These are phyloP conservation scores for Hyphodiscus sp. DNA, from an alignment of 2,329 filamentous ascomycete genomes.

Conservation along the genomic window DNA sequence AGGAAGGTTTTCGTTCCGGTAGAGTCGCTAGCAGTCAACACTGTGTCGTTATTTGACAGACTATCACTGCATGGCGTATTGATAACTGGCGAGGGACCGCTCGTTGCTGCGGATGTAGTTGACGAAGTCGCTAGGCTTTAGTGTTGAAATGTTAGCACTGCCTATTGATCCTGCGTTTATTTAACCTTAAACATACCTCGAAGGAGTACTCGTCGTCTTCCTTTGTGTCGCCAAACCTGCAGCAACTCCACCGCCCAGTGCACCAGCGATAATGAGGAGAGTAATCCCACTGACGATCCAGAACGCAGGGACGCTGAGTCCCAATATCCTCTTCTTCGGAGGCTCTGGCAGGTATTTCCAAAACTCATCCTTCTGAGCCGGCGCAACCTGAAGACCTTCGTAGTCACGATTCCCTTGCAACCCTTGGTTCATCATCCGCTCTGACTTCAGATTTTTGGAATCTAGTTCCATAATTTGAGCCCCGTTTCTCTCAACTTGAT, in stretches of 20 bases:
- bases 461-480: not conserved
- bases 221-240: not conserved
- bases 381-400: not conserved
- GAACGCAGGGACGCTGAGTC: conserved; percentile 4
- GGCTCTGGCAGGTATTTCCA: not conserved
- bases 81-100: not conserved
- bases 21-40: not conserved
- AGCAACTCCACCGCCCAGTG: not conserved
- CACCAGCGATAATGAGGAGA: not conserved
- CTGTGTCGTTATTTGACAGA: not conserved
- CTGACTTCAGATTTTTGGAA: not conserved
- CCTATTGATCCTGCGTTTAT: not conserved
- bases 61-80: not conserved
- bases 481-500: not conserved
- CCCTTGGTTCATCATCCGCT: not conserved
- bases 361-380: not conserved
- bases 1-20: not conserved
- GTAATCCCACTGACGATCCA: not conserved
- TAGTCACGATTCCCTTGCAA: not conserved
- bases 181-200: not conserved
- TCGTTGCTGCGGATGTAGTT: conserved; percentile 48
- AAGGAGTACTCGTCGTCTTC: not conserved
- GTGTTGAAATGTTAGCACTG: not conserved
- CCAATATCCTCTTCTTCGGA: not conserved
- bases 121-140: conserved; percentile 35